Base-by-base conservation (phyloP, 495 filamentous ascomycete genomes). In the Aspergillus nanangensis region DNA sequence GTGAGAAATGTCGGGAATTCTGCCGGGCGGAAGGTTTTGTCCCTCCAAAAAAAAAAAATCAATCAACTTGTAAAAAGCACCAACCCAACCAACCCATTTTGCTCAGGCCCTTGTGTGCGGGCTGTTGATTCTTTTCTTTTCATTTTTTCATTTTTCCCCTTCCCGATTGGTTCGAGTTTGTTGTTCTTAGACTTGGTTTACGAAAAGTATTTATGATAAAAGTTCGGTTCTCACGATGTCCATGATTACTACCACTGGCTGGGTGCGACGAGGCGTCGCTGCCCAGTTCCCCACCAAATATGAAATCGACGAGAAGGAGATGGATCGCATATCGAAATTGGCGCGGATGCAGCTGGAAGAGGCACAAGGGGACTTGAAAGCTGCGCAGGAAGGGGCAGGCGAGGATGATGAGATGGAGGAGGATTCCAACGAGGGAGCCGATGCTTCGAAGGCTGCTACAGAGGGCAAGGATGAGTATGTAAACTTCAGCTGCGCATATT, bases 251-350 rank as follows among this genome's bases (percentile, higher is more conserved):
- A 87, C 89, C 27, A 87, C 90, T 1, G 65, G 85, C 4, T 99
- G 93, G 93, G 92, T 97, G 55, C 90, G 89, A 47, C 86, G 91
- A 14, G 94, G 94, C 34, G 89, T 90, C 67, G 89, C 94, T 24
- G 91, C 93, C 39, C 84, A 86, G 48, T 95, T 95, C 56, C 93
- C 93, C 1, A 83, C 77, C 4, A 93, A 89, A 67, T 93, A 93
- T 63, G 83, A 86, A 24, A 89, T 97, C 53, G 84, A 95, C 61
- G 93, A 99, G 67, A 82, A 84, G 47, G 93, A 99, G 60, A 93
- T 92, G 65, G 77, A 83, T 51, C 83, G 93, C 52, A 97, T 99
- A 67, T 86, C 90, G 18, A 78, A 80, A 59, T 78, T 97, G 52
- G 93, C 94, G 27, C 85, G 89, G 59, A 74, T 95, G 54, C 85